phyloP scores from a whole-genome alignment of 768 basidiomycete species.

The Suillus tomentosus region DNA sequence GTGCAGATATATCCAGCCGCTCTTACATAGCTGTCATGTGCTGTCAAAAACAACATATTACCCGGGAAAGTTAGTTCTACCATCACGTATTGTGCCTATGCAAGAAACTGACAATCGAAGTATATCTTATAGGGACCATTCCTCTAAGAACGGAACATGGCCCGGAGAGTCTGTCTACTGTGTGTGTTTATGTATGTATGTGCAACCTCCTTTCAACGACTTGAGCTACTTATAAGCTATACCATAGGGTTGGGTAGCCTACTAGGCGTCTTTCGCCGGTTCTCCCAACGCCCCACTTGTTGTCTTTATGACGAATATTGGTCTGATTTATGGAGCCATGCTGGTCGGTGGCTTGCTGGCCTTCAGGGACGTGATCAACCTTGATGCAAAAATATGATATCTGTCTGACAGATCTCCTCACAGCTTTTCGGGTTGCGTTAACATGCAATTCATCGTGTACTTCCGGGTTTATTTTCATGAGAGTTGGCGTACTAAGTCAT shows the following conservation, averaged over 20 bases:
- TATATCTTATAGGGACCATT: background rate
- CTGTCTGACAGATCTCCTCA: slow-evolving; percentile 1
- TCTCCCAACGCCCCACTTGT: background rate
- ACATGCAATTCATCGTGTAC: slow-evolving; percentile 28
- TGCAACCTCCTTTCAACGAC: background rate
- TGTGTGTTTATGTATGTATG: background rate
- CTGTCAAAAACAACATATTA: background rate
- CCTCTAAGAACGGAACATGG: background rate
- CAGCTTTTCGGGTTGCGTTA: slow-evolving; percentile 30
- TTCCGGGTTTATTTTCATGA: slow-evolving; percentile 22
- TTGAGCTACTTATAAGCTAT: slow-evolving; percentile 9
- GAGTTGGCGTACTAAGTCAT: slow-evolving; percentile 18
- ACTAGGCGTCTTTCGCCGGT: background rate
- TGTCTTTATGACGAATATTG: slow-evolving; percentile 14
- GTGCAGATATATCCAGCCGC: background rate
- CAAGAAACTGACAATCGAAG: slow-evolving; percentile 3
- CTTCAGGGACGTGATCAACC: slow-evolving; percentile 18
- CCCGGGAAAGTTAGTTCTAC: background rate
- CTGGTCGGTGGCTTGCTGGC: slow-evolving; percentile 26
- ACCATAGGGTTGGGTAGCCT: background rate
- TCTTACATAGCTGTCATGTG: background rate
- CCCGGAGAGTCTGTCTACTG: background rate
- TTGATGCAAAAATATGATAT: background rate
- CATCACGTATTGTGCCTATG: slow-evolving; percentile 6
- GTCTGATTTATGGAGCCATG: slow-evolving; percentile 21